Conservation (phyloP, 345 rosid species). For the Populus euphratica region DNA sequence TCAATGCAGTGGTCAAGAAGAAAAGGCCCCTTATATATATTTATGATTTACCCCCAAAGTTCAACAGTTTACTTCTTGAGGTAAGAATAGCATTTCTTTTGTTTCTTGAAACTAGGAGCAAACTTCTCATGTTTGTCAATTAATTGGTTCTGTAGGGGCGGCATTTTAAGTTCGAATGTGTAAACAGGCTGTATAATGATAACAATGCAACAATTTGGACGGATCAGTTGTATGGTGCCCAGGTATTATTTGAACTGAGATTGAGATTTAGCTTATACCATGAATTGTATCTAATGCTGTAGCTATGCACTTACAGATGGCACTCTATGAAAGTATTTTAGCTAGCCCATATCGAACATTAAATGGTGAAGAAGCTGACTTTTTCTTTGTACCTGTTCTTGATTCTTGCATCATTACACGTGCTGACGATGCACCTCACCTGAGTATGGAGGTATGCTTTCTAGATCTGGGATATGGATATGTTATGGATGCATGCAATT, state of each 20-base stretch:
- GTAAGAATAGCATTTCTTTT: conserved; percentile 34
- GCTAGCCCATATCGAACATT: conserved; percentile 78
- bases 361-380: conserved; percentile 95
- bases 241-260: conserved; percentile 46
- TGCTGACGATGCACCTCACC: conserved; percentile 90
- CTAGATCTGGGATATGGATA: background rate
- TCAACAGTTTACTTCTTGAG: conserved; percentile 94
- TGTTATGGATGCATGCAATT: background rate
- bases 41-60: conserved; percentile 90
- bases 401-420: conserved; percentile 93
- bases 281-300: conserved; percentile 6
- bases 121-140: conserved; percentile 17
- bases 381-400: conserved; percentile 95
- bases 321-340: conserved; percentile 83
- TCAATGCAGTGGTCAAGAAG: conserved; percentile 64
- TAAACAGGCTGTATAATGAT: conserved; percentile 77
- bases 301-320: conserved; percentile 53
- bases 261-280: conserved; percentile 8
- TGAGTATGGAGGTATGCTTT: conserved; percentile 59
- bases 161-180: conserved; percentile 82
- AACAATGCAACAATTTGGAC: conserved; percentile 84
- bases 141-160: conserved; percentile 63
- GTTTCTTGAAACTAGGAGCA: background rate
- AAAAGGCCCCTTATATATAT: conserved; percentile 88
- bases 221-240: conserved; percentile 84